Conservation (phyloP, 176 grass and related monocot genomes). For the Juncus effusus region DNA sequence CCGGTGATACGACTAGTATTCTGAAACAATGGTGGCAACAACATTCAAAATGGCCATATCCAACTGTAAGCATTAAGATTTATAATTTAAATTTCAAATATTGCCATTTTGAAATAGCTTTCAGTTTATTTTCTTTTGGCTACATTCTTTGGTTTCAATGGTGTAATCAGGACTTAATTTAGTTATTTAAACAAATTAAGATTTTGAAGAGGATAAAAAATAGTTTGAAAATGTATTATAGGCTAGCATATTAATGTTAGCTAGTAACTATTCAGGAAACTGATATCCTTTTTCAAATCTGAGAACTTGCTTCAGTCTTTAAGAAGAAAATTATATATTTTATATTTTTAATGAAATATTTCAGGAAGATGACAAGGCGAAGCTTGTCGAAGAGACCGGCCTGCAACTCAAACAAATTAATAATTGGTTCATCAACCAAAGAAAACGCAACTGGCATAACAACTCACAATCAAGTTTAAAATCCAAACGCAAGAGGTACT, state of each 20-base stretch:
- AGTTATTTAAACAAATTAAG: neutral
- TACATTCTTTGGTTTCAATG: neutral
- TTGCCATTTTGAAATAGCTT: conserved; percentile 30
- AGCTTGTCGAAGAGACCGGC: conserved; percentile 97
- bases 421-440: conserved; percentile 99
- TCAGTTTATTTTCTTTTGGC: conserved; percentile 17
- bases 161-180: neutral
- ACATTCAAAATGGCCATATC: conserved; percentile 99
- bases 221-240: no score
- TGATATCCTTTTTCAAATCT: no score
- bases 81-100: conserved; percentile 36
- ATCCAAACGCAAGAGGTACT: conserved; percentile 96
- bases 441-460: conserved; percentile 99
- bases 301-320: no score
- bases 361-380: conserved; percentile 98
- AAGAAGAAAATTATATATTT: neutral
- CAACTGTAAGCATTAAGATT: conserved; percentile 58
- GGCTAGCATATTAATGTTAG: no score
- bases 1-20: conserved; percentile 91
- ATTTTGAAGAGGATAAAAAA: neutral
- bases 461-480: conserved; percentile 90
- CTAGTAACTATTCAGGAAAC: no score
- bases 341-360: conserved; percentile 5
- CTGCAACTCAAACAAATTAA: conserved; percentile 99
- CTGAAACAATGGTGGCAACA: conserved; percentile 99